Base-by-base conservation (phyloP, 768 basidiomycete species). In the Calocera cornea region DNA sequence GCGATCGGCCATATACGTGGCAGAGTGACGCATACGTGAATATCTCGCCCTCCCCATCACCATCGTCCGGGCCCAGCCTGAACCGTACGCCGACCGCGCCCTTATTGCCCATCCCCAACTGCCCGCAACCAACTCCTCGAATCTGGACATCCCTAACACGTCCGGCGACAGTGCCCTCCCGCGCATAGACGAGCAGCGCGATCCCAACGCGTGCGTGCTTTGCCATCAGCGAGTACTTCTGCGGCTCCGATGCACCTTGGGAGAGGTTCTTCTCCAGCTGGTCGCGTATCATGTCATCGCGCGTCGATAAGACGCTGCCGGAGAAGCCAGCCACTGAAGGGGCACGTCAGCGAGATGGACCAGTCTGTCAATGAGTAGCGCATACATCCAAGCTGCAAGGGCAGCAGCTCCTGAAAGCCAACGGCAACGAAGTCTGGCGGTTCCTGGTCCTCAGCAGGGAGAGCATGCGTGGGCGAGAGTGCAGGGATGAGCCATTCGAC, bases 11-110 rank as follows among this genome's bases (percentile, higher is more conserved):
- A 14, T 38, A 14, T n/a, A 19, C 65, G 66, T 24, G 67, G 63
- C n/a, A n/a, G n/a, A n/a, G n/a, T n/a, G n/a, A n/a, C n/a, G 83
- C 89, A 74, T 78, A 95, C 92, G 92, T 95, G 79, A 86, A 91
- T 10, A 83, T 83, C 75, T 95, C 92, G 14, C 54, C 54, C 54
- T 64, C 50, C 5, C 79, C 77, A 2, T 64, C 73, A 8, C 82
- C 83, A 34, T 84, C 84, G 34, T 78, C 75, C 10, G 79, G 80
- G n/a, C 80, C 76, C 24, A 94, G 80, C 64, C 88, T 84, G 76
- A 98, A 87, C 41, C 95, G 83, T 44, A 93, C 81, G 16, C 89
- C 94, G 1, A 97, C 93, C 0, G 92, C 95, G 31, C 92, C 93
- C 77, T 98, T 98, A 79, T 99, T 97, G 5, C 90, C 92, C 90